A percentile compares a stretch with the other conserved stretches of the same genome.
Evolutionary conservation across 2,329 filamentous ascomycete genomes (phyloP).

Genomic region (Diaporthe sp.): DNA sequence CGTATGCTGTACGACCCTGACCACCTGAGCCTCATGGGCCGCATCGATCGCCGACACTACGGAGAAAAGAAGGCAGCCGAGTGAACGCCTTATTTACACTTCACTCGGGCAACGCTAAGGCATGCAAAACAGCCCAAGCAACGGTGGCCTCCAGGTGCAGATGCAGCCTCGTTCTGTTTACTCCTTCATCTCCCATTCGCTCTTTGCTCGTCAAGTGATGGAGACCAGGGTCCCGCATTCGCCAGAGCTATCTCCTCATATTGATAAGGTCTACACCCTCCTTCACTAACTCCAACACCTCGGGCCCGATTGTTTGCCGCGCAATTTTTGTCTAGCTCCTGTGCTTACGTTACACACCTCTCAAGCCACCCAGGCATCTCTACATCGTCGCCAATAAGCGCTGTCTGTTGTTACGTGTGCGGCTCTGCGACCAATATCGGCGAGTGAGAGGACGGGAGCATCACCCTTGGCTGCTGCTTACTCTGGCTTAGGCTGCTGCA

Average conservation of each 20-base stretch:
- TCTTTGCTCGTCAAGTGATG: background rate
- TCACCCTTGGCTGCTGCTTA: background rate
- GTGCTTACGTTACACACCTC: background rate
- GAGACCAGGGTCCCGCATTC: slow-evolving; percentile 2
- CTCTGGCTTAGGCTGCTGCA: background rate
- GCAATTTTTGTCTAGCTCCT: no score
- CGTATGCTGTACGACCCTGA: slow-evolving; percentile 16
- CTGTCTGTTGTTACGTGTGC: slow-evolving; percentile 2
- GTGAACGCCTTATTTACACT: slow-evolving; percentile 8
- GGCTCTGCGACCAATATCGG: slow-evolving; percentile 11
- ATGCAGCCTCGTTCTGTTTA: background rate
- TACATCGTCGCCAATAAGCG: slow-evolving; percentile 3
- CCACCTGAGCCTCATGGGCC: slow-evolving; percentile 26
- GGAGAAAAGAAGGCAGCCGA: slow-evolving; percentile 18
- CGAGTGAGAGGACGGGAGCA: background rate
- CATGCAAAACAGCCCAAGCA: background rate
- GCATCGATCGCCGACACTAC: background rate
- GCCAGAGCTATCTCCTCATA: background rate
- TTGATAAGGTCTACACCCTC: slow-evolving; percentile 26
- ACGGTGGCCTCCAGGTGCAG: slow-evolving; percentile 5
- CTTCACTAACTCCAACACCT: background rate
- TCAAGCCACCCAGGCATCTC: slow-evolving; percentile 10
- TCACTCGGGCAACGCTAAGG: slow-evolving; percentile 29
- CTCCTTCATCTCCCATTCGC: background rate
- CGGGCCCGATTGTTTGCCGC: background rate